Evolutionary conservation across 2,329 filamentous ascomycete species (phyloP).

Genomic region (Thelonectria rubi): DNA sequence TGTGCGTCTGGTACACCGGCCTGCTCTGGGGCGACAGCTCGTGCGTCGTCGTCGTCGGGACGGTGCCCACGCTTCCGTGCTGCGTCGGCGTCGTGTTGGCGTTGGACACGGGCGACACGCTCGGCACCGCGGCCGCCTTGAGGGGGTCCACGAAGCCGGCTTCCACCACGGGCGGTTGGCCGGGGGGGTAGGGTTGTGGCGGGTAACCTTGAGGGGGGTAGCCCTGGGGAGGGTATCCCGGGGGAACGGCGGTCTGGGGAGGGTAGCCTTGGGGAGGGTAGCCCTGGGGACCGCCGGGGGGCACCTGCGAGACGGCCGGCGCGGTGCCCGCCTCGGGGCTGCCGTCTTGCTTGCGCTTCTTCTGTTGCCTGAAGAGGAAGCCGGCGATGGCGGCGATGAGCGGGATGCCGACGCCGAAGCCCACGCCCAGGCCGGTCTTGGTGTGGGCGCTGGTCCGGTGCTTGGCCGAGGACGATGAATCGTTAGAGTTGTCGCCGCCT

Average conservation of each 20-base stretch:
- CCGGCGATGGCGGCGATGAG: slow-evolving; percentile 1
- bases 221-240: slow-evolving; percentile 14
- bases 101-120: slow-evolving; percentile 3
- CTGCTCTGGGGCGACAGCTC: slow-evolving; percentile 4
- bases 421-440: slow-evolving; percentile 10
- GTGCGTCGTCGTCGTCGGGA: not conserved
- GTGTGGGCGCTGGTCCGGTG: not conserved
- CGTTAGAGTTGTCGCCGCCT: not conserved
- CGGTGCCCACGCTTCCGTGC: slow-evolving; percentile 18
- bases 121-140: slow-evolving; percentile 9
- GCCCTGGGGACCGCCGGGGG: not conserved
- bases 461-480: not conserved
- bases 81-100: not conserved
- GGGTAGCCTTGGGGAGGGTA: not conserved
- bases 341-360: not conserved
- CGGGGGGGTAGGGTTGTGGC: slow-evolving; percentile 7
- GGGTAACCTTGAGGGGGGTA: not conserved
- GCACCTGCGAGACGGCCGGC: not conserved
- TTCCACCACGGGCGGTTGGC: not conserved
- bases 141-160: slow-evolving; percentile 6
- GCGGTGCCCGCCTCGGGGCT: not conserved
- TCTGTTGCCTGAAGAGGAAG: slow-evolving; percentile 3
- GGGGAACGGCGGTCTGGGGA: not conserved
- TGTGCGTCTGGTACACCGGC: not conserved
- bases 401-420: slow-evolving; percentile 20